Conservation (phyloP, 805 yeast genomes). For the Ogataea haglerorum region DNA sequence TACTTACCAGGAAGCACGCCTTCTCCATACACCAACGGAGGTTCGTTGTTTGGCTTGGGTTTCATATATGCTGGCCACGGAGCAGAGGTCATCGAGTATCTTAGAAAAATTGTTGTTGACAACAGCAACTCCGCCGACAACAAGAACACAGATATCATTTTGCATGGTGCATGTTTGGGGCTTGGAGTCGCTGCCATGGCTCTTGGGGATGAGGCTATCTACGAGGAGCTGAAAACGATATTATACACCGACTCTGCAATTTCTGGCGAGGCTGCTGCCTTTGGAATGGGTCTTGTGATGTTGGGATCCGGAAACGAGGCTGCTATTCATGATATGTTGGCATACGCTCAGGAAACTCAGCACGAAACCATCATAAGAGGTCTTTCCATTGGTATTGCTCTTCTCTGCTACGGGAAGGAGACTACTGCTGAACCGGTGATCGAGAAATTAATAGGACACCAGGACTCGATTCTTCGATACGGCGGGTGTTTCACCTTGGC, state of each 20-base stretch:
- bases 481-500: constrained; percentile 96
- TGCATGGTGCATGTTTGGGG: constrained; percentile 96
- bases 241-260: constrained; percentile 87
- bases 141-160: constrained; percentile 72
- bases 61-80: constrained; percentile 96
- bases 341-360: constrained; percentile 91
- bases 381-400: constrained; percentile 84
- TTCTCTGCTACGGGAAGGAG: constrained; percentile 82
- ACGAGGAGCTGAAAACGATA: constrained; percentile 79
- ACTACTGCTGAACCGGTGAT: constrained; percentile 71
- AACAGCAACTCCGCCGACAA: constrained; percentile 38
- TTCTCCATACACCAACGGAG: constrained; percentile 91
- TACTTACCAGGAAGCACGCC: constrained; percentile 81
- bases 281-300: constrained; percentile 95
- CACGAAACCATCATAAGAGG: constrained; percentile 95
- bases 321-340: constrained; percentile 74
- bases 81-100: constrained; percentile 73
- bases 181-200: constrained; percentile 98
- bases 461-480: constrained; percentile 81
- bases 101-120: constrained; percentile 68
- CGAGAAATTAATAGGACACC: constrained; percentile 63
- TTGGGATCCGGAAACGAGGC: constrained; percentile 78
- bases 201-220: constrained; percentile 65
- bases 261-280: constrained; percentile 94
- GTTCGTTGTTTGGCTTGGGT: constrained; percentile 90